Conservation (phyloP, 2,329 filamentous ascomycete genomes). For the Cercospora nicotianae region DNA sequence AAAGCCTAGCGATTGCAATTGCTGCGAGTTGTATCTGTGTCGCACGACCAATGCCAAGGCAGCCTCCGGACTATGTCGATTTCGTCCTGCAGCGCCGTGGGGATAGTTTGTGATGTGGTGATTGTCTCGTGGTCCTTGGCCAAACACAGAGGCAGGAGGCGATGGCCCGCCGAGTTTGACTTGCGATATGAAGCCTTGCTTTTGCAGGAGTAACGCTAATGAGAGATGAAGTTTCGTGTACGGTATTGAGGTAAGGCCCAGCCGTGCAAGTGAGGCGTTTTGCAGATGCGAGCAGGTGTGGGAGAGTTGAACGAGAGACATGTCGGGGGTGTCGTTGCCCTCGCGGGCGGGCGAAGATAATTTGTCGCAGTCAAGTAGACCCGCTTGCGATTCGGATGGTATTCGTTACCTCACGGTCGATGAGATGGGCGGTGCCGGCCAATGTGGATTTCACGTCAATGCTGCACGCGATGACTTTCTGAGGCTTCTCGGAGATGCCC, state of each 20-base stretch:
- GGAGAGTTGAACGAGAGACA: constrained; percentile 73
- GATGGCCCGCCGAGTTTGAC: constrained; percentile 71
- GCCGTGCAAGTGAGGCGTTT: constrained; percentile 80
- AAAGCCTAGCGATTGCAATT: constrained; percentile 28
- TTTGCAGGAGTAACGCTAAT: constrained; percentile 74
- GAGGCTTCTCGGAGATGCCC: background rate
- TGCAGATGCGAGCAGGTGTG: constrained; percentile 88
- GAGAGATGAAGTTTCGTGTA: constrained; percentile 78
- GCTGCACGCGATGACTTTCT: constrained; percentile 4
- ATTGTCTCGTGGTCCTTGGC: constrained; percentile 33
- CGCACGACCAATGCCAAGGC: constrained; percentile 33
- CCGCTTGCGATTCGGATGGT: background rate
- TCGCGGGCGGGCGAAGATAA: constrained; percentile 5
- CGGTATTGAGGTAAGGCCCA: constrained; percentile 80
- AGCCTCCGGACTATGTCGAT: constrained; percentile 29
- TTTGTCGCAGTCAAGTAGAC: background rate
- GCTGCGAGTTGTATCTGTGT: constrained; percentile 21
- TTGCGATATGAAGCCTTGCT: constrained; percentile 76
- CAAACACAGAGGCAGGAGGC: constrained; percentile 49
- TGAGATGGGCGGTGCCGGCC: background rate
- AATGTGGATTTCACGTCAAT: background rate
- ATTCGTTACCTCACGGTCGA: background rate
- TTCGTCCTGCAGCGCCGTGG: constrained; percentile 28
- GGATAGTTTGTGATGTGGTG: constrained; percentile 33
- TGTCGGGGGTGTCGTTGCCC: constrained; percentile 38